Base-by-base conservation (phyloP, 202 grass and related monocot species). In the Dendrocalamus latiflorus region DNA sequence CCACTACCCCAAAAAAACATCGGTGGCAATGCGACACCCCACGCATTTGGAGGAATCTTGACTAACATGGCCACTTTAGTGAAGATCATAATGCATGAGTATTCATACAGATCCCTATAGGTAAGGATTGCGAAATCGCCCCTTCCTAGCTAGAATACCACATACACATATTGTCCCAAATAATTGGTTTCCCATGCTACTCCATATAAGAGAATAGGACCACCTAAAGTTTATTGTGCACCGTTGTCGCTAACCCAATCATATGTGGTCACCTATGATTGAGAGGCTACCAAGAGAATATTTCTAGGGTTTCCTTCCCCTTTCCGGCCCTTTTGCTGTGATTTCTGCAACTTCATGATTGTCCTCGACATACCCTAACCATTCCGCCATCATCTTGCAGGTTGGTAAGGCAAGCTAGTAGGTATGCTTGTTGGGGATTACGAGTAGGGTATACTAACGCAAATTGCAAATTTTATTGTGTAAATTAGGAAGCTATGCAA, bases 271-370 rank as follows among this genome's bases (percentile, higher is more conserved):
- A 70, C 90, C 89, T 89, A 88, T 90, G 79, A 90, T 88, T 82
- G 90, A 93, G 85, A 85, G 85, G 80, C 92, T 94, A 93, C 87
- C 86, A 86, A 90, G 86, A 93, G 93, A 93, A 98, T 94, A 93
- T 91, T 93, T 94, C 88, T 98, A 94, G 92, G 90, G 81, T 84
- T 91, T 88, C 88, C 77, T 77, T 75, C 76, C 77, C 28, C 24
- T 81, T 81, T 62, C 61, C 14, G 45, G 45, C 14, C 55, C 85
- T 85, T 85, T 93, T 87, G 76, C 79, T 84, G 80, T 48, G 72
- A 83, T 90, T 92, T 83, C 86, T 77, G 70, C 59, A 36, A 37
- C n/a, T 77, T 85, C 87, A 83, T 86, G 60, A 87, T 91, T 87
- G 62, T 81, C 62, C 77, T 41, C 28, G 5, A 41, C 77, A 83